Evolutionary conservation across 106 monocot species (phyloP), one percentile per base, ranked within the genome.

Genomic region (Dendrobium officinale): DNA sequence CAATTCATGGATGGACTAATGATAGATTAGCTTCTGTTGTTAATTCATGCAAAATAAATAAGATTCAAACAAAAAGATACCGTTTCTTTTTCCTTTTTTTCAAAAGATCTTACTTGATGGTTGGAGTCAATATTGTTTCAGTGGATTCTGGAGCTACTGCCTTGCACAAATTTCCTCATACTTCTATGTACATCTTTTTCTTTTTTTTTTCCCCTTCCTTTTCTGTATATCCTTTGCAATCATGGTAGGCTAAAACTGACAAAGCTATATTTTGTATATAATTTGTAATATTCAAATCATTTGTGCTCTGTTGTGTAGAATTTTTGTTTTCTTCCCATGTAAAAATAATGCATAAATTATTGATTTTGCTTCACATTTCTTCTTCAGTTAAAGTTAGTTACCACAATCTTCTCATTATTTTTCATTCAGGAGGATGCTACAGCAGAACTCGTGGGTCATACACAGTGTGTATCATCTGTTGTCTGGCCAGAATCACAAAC

Each of bases 401-500:
- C 2, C 11, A 19, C 17, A 17, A 33, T 27, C 70, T 20, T 48
- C 44, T 77, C 77, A 37, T 77, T 29, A 77, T 77, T 68, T 37
- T 37, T 77, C 54, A 55, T 54, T 68, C 80, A 90, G 92, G 86
- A 72, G 0, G 56, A 64, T 24, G 86, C 92, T 54, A 42, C 80
- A 40, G 83, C 92, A 79, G 88, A 88, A 11, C 51, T 89, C 48
- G 59, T 81, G 67, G 92, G 88, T 1, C 92, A 92, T 55, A 88
- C 89, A 78, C 88, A 92, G 44, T 92, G 86, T 83, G 92, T 92
- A 42, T 90, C 92, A 83, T 82, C 88, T 74, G 86, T 92, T 66
- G 82, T 86, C 56, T 92, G 92, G 92, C 83, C 83, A 37, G 89
- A 90, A 74, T 10, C 20, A 77, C 47, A 90, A 55, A 86, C 80